Evolutionary conservation across 2,329 filamentous ascomycete genomes (phyloP), one percentile per base, ranked within the genome.

Genomic region (Arthrinium phaeospermum): DNA sequence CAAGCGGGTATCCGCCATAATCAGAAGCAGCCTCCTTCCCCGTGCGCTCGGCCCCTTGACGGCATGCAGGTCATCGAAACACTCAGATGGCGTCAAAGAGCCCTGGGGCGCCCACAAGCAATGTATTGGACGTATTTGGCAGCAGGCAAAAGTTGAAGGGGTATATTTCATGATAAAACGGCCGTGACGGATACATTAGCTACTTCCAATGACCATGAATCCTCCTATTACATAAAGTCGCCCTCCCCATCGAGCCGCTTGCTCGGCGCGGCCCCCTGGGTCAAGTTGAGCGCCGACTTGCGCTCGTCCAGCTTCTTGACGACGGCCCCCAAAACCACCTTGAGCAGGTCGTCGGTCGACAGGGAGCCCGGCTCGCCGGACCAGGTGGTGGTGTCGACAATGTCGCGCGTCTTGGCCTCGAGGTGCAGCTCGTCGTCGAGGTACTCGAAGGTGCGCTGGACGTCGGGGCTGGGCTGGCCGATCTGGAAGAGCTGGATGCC

Each of bases 401-500:
- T 98, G 82, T 98, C 96, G n/a, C 96, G 86, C 14, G 87, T 85
- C 46, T 86, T 78, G 51, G 88, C 85, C 2, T 82, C 84, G 47
- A 96, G 83, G 5, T 88, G 88, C 71, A 76, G 74, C 71, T 75
- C 74, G 80, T 98, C 93, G 79, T 98, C 96, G 8, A 98, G 86
- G 68, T 91, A 87, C 76, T 88, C 84, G 51, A 98, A 85, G 71
- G 92, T 90, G 67, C 72, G 70, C 75, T 86, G 82, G 1, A 87
- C 86, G 0, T 95, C 96, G 0, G 82, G 84, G 0, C 30, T 51
- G 76, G 97, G 94, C 70, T 89, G 87, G 72, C 96, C 96, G 67
- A 98, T 93, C 83, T 98, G 96, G 86, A 98, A 97, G 85, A 98
- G 98, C 81, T 98, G 96, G 72, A 98, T 90, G 47, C 96, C 96